Evolutionary conservation across 306 rosid species (phyloP), one percentile per base, ranked within the genome.

Genomic region (Prunus campanulata): DNA sequence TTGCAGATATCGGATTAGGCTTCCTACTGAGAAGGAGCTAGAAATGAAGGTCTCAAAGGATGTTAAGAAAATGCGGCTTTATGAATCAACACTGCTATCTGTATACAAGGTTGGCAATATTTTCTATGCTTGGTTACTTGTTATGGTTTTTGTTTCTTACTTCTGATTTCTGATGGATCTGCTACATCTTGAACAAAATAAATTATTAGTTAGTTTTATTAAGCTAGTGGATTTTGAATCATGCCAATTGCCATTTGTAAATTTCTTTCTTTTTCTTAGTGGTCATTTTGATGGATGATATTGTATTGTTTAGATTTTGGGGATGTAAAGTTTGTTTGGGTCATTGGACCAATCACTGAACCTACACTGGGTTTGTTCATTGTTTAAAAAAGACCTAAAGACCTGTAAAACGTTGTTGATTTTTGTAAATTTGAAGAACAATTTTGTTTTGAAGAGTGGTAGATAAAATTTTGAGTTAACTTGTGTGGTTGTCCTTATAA

Each of bases 21-120:
- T 95, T 82, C 99, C 97, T 42, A 90, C 97, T 47, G 99, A 92
- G 83, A 95, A 95, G 84, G 99, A 95, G 85, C 79, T 83, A 52
- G 96, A 95, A 77, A 92, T 95, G 96, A 95, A 95, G 85, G 97
- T 95, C 71, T 92, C 97, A 56, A 95, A 92, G 88, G 84, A 87
- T 77, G 91, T 95, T 70, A 87, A 86, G 83, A 95, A 92, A 90
- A 95, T 79, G 91, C 93, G 97, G 62, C 84, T 67, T 74, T 92
- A 86, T 85, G 99, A 95, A 84, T 92, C 97, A 66, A 90, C 99
- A 82, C 97, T 95, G 72, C 89, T 92, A 39, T 88, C 96, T 76
- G 78, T 88, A 69, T 92, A 95, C 86, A 95, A 95, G 99, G 99
- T 95, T 80, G 29, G 77, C 78, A 46, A 68, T 82, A 56, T 48